A percentile compares a stretch with the other conserved stretches of the same genome.
phyloP scores from a whole-genome alignment of 192 early-diverging fungal species.

The Oehlia diaphana region DNA sequence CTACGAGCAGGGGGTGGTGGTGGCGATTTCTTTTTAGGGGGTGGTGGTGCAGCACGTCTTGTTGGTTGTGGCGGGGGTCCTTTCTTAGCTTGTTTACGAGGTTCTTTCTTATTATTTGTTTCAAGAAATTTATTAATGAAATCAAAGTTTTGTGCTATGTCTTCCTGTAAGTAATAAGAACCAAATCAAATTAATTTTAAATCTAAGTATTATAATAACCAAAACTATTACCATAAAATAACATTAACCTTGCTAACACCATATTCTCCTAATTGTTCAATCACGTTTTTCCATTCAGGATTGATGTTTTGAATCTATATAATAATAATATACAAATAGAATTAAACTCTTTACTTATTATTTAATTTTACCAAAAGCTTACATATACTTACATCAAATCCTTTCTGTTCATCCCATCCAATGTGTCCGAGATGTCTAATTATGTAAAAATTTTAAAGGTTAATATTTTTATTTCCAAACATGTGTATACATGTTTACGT shows the following conservation, averaged over 20 bases:
- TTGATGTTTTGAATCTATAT: constrained; percentile 64
- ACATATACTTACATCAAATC: constrained; percentile 46
- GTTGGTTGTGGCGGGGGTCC: constrained; percentile 41
- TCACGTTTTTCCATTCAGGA: constrained; percentile 69
- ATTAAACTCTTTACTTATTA: neutral
- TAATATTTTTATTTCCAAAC: too few relatives aligned
- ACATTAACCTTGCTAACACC: constrained; percentile 56
- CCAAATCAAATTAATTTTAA: constrained; percentile 6
- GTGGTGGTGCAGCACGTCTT: constrained; percentile 33
- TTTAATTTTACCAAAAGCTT: neutral
- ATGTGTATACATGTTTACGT: too few relatives aligned
- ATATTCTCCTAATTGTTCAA: constrained; percentile 65
- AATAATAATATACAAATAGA: neutral
- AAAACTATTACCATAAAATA: neutral
- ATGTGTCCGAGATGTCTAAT: constrained; percentile 62
- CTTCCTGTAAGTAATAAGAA: constrained; percentile 42
- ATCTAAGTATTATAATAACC: neutral
- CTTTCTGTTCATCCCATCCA: constrained; percentile 58
- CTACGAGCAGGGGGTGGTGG: constrained; percentile 35
- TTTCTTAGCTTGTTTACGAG: constrained; percentile 47
- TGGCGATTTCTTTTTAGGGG: constrained; percentile 26
- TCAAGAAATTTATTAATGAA: constrained; percentile 72
- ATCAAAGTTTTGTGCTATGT: constrained; percentile 63
- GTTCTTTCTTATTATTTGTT: constrained; percentile 33
- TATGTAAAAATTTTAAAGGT: constrained; percentile 3